Percentiles rank a stretch among this genome's conserved stretches.
These are phyloP conservation scores for Trichoderma virens DNA, from an alignment of 495 filamentous ascomycete genomes.

Conservation along the genomic window DNA sequence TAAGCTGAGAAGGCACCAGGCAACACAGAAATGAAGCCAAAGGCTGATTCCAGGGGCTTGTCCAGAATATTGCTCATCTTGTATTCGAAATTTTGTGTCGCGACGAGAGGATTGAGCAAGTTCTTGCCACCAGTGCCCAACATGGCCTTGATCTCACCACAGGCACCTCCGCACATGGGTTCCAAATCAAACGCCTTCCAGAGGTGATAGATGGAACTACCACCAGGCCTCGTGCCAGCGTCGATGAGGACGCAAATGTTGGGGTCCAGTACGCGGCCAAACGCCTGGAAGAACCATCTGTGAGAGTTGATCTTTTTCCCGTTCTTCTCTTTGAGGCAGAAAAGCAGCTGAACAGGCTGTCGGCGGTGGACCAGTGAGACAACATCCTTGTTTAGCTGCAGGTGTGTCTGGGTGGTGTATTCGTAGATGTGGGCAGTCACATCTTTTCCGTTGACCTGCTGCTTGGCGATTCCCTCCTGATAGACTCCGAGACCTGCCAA, in stretches of 20 bases:
- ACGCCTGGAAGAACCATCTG: conserved; percentile 98
- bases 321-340: conserved; percentile 99
- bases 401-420: conserved; percentile 89
- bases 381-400: conserved; percentile 81
- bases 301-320: conserved; percentile 99
- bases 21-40: conserved; percentile 95
- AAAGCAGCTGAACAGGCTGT: conserved; percentile 90
- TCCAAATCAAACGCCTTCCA: conserved; percentile 99
- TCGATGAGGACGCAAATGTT: conserved; percentile 97
- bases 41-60: conserved; percentile 94
- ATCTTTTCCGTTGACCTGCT: conserved; percentile 93
- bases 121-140: conserved; percentile 80
- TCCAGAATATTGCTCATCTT: conserved; percentile 99
- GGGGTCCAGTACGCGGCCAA: conserved; percentile 84
- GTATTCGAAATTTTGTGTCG: conserved; percentile 99
- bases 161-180: conserved; percentile 93
- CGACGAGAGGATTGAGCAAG: conserved; percentile 87
- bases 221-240: conserved; percentile 89
- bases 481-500: conserved; percentile 92
- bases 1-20: conserved; percentile 98
- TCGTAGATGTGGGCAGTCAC: conserved; percentile 99
- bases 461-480: conserved; percentile 97
- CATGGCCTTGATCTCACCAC: conserved; percentile 99
- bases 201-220: conserved; percentile 88
- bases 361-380: conserved; percentile 71